A percentile compares a stretch with the other conserved stretches of the same genome.
Conservation (phyloP, 2,329 filamentous ascomycete genomes). For the Cercospora janseana region DNA sequence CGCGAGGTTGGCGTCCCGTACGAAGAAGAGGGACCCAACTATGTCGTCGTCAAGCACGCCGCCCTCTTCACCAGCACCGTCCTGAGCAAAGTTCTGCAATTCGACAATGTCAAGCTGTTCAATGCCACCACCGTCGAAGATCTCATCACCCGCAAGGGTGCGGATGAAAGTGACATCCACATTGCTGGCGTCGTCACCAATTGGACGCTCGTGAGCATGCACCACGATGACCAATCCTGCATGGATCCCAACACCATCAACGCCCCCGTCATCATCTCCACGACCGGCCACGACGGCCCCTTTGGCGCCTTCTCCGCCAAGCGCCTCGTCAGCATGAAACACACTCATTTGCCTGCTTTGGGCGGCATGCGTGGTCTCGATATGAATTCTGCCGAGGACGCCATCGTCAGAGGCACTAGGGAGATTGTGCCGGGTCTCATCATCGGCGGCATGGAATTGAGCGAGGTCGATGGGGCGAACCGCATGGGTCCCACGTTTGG, state of each 20-base stretch:
- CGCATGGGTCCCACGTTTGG: conserved; percentile 87
- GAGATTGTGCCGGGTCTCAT: conserved; percentile 86
- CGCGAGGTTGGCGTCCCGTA: conserved; percentile 77
- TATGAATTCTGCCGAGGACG: conserved; percentile 88
- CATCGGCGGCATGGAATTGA: conserved; percentile 92
- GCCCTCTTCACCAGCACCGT: conserved; percentile 88
- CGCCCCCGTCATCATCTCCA: conserved; percentile 81
- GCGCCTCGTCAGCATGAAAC: conserved; percentile 77
- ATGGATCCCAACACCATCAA: conserved; percentile 99
- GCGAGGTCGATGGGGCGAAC: conserved; percentile 71
- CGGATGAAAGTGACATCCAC: conserved; percentile 56
- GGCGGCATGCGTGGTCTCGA: conserved; percentile 91
- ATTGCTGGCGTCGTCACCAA: conserved; percentile 91
- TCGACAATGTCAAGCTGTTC: conserved; percentile 94
- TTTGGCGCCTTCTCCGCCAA: conserved; percentile 91
- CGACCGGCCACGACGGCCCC: conserved; percentile 84
- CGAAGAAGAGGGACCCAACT: conserved; percentile 77
- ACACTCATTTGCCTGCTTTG: conserved; percentile 70
- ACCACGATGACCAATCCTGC: conserved; percentile 65
- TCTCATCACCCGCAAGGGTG: conserved; percentile 71
- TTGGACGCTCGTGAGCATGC: conserved; percentile 81
- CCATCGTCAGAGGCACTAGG: conserved; percentile 87
- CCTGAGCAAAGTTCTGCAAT: conserved; percentile 74
- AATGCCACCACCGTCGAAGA: conserved; percentile 93
- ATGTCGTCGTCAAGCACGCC: conserved; percentile 91